Evolutionary conservation across 495 filamentous ascomycete genomes (phyloP).

Genomic region (Penicillium desertorum): DNA sequence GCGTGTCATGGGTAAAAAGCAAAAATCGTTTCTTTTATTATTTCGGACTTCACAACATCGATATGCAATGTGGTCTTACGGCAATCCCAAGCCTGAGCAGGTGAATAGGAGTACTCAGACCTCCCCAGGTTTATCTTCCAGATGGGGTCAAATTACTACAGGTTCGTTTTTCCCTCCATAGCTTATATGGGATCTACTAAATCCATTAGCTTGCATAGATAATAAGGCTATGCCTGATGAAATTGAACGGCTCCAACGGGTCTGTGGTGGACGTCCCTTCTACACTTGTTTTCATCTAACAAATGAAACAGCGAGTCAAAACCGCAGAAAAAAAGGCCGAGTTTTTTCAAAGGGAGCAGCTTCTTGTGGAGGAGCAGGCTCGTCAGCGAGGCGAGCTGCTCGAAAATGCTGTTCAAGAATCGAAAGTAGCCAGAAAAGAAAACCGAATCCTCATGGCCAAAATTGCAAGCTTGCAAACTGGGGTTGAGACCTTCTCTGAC

Average conservation of each 20-base stretch:
- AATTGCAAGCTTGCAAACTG: slow-evolving; percentile 1
- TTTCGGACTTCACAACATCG: not conserved
- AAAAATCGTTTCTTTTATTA: not conserved
- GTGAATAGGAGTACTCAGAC: not conserved
- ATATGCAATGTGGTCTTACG: not conserved
- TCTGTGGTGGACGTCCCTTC: not conserved
- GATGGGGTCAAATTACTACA: not conserved
- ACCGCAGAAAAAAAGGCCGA: not conserved
- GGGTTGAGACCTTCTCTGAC: not conserved
- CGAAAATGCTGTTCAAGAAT: not conserved
- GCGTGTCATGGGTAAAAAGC: not conserved
- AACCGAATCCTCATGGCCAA: slow-evolving; percentile 2
- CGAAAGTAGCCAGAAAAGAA: not conserved
- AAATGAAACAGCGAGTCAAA: not conserved
- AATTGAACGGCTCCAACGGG: not conserved
- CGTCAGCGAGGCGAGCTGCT: slow-evolving; percentile 1
- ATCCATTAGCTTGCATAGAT: not conserved
- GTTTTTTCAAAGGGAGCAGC: not conserved
- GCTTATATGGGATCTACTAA: not conserved
- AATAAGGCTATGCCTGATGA: not conserved
- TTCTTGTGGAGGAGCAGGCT: slow-evolving; percentile 4
- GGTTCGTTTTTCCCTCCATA: not conserved
- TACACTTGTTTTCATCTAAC: not conserved
- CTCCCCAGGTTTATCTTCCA: not conserved
- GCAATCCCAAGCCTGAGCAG: not conserved